Evolutionary conservation across 345 rosid species (phyloP), one percentile per base, ranked within the genome.

Genomic region (Hibiscus syriacus): DNA sequence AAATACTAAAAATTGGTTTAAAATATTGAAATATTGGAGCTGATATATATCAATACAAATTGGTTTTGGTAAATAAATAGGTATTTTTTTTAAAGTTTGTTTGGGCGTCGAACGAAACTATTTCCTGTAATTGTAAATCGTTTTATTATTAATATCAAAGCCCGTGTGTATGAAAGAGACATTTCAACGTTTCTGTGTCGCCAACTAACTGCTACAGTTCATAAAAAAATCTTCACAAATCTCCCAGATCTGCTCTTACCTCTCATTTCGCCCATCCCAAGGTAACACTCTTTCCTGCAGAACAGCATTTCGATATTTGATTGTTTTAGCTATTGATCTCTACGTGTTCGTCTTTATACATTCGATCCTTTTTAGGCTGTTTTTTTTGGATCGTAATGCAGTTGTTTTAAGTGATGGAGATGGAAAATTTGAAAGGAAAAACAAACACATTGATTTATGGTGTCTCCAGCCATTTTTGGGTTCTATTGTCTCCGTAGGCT

Each of bases 161-260:
- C n/a, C n/a, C n/a, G n/a, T n/a, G n/a, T 55, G 64, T 58, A 10
- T 12, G 68, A 59, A 27, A n/a, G 27, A 14, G 73, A 56, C 70
- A 26, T 38, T 23, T 48, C 10, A 56, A 74, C 73, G 9, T 38
- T 32, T 6, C 10, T 48, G 27, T 26, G 10, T 38, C 32, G 12
- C 58, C 69, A 32, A 55, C 66, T 25, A 49, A 45, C 54, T 45
- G 16, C 54, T 43, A 14, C 54, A 63, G 26, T 2, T 25, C 25
- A 43, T 16, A 17, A 14, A 13, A n/a, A 16, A 6, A 9, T 27
- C 55, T 46, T 59, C 52, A 41, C 13, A n/a, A 30, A 10, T 50
- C 56, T 6, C 54, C 55, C 69, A 49, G 45, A 65, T 65, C 69
- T 49, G 69, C 43, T 49, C 54, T 43, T 14, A 20, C 65, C 26